Conservation (phyloP, 108 stramenopile genomes). For the Skeletonema tropicum region DNA sequence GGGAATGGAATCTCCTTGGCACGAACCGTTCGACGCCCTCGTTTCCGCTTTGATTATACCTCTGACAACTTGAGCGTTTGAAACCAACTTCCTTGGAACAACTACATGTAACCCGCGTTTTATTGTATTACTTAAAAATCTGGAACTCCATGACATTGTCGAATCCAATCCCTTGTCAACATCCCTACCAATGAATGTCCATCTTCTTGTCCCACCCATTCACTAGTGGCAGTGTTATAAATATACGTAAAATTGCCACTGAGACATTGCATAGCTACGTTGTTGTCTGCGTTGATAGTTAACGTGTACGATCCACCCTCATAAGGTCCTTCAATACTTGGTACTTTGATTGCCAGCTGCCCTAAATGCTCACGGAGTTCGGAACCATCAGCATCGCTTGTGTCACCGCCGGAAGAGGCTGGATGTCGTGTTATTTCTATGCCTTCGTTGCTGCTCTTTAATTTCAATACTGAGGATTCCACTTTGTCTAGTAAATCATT, state of each 20-base stretch:
- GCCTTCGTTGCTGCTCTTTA: conserved; percentile 63
- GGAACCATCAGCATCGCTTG: conserved; percentile 7
- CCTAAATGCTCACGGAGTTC: conserved; percentile 40
- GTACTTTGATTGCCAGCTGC: conserved; percentile 59
- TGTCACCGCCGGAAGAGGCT: not conserved
- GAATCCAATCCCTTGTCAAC: conserved; percentile 80
- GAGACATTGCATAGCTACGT: conserved; percentile 54
- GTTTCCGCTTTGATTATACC: not conserved
- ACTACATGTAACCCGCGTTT: not conserved
- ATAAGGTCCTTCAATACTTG: conserved; percentile 59
- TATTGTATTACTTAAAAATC: conserved; percentile 50
- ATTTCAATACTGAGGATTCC: conserved; percentile 58
- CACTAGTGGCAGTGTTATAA: conserved; percentile 52
- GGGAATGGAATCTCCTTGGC: conserved; percentile 1
- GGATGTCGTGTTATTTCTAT: conserved; percentile 52
- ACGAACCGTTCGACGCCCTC: not conserved
- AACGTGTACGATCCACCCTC: conserved; percentile 43
- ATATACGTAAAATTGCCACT: conserved; percentile 74
- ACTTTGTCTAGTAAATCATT: conserved; percentile 62
- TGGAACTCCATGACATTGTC: conserved; percentile 81
- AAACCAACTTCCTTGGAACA: too few species aligned
- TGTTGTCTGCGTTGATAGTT: conserved; percentile 24
- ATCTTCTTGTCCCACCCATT: conserved; percentile 77
- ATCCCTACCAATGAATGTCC: conserved; percentile 79
- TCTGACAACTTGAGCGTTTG: conserved; percentile 5